Conservation (phyloP, 768 basidiomycete genomes). For the Lactarius deliciosus region DNA sequence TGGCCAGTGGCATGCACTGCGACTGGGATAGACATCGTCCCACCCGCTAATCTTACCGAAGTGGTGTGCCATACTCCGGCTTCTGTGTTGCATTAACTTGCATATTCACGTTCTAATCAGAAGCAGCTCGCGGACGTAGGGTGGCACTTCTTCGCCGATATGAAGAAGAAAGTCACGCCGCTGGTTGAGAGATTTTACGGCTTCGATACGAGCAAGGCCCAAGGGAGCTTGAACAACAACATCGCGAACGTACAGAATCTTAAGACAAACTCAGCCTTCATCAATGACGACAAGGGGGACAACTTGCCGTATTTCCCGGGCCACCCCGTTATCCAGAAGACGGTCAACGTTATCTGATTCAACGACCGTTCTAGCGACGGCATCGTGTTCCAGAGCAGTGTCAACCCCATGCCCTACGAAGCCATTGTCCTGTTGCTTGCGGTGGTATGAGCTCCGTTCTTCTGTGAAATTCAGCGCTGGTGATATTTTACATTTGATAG, state of each 20-base stretch:
- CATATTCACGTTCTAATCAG: neutral
- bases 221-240: constrained; percentile 14
- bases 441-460: constrained; percentile 9
- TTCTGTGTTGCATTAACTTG: no score
- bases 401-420: constrained; percentile 24
- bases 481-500: neutral
- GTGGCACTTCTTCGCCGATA: neutral
- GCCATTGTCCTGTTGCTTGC: constrained; percentile 21
- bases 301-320: constrained; percentile 17
- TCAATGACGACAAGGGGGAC: neutral
- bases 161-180: constrained; percentile 17
- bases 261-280: constrained; percentile 18
- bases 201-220: constrained; percentile 20
- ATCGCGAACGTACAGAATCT: constrained; percentile 4
- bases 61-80: neutral
- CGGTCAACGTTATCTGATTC: constrained; percentile 23
- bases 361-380: constrained; percentile 23
- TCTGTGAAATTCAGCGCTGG: neutral
- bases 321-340: constrained; percentile 20
- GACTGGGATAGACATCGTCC: constrained; percentile 5
- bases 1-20: constrained; percentile 18
- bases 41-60: constrained; percentile 8
- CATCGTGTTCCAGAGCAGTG: constrained; percentile 9
- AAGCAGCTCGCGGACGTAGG: constrained; percentile 9
- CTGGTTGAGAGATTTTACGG: constrained; percentile 22